phyloP scores from a whole-genome alignment of 2,329 filamentous ascomycete species.

The Emmonsiellopsis sp. region DNA sequence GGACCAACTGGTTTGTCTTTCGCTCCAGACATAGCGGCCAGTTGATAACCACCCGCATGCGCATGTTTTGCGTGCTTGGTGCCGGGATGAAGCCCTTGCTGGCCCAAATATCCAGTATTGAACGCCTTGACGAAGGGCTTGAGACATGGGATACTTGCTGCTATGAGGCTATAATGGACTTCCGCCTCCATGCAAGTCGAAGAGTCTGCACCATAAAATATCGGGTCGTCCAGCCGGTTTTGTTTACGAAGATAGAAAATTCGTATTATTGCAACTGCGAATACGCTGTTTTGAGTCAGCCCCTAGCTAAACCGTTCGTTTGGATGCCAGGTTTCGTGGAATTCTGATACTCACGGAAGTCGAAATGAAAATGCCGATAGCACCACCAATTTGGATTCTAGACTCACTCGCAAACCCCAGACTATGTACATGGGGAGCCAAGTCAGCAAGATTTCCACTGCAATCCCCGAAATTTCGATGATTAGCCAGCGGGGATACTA shows the following conservation, averaged over 20 bases:
- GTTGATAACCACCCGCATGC: background rate
- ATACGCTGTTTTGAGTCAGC: slow-evolving; percentile 4
- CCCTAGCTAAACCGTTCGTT: background rate
- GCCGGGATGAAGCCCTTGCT: background rate
- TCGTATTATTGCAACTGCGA: slow-evolving; percentile 6
- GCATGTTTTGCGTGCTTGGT: background rate
- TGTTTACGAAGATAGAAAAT: slow-evolving; percentile 9
- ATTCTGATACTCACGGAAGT: slow-evolving; percentile 9
- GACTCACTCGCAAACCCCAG: slow-evolving; percentile 9
- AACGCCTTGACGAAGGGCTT: slow-evolving; percentile 13
- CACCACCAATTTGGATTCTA: slow-evolving; percentile 10
- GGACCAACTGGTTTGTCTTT: background rate
- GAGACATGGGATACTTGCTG: slow-evolving; percentile 12
- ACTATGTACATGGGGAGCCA: slow-evolving; percentile 11
- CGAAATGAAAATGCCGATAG: slow-evolving; percentile 13
- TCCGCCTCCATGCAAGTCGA: slow-evolving; percentile 9
- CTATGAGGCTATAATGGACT: slow-evolving; percentile 11
- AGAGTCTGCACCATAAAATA: slow-evolving; percentile 9
- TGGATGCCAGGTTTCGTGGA: background rate
- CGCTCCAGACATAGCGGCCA: background rate
- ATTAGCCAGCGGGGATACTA: slow-evolving; percentile 11
- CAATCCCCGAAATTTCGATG: slow-evolving; percentile 9
- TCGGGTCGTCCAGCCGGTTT: slow-evolving; percentile 3
- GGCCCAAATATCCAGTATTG: slow-evolving; percentile 11
- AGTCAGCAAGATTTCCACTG: slow-evolving; percentile 8